Base-by-base conservation (phyloP, 805 yeast genomes). In the Ogataea nitratoaversa region DNA sequence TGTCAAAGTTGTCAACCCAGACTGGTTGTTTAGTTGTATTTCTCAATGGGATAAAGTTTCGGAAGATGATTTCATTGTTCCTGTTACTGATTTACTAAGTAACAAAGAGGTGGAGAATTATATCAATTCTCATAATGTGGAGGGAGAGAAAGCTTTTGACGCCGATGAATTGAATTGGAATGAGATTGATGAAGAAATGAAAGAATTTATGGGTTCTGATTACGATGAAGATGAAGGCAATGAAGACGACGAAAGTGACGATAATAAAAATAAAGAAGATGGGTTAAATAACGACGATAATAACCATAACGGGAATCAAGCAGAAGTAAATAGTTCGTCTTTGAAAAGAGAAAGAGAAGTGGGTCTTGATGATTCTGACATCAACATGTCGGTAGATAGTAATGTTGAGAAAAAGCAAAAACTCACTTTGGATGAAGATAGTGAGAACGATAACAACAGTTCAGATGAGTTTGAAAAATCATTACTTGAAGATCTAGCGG, bases 1-100 rank as follows among this genome's bases (percentile, higher is more conserved):
- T 17, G 82, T 83, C 27, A 79, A 82, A 50, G 74, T 91, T n/a
- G 95, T 91, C 16, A 82, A 81, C 53, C 90, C 95, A 2, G 93
- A 86, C 53, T 91, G 99, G 99, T 63, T 91, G 2, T 90, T 90
- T 65, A 80, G 83, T 28, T 85, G 96, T 60, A 68, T 91, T 49
- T 79, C 89, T 7, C 64, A 72, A 19, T 91, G 98, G 98, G 68
- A 69, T 40, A 74, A 72, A 34, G 81, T 80, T 0, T 78, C 80
- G 14, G 93, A 83, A 47, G 67, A 58, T 3, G 77, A 74, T 3
- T 90, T 70, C 55, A 58, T 69, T 30, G 66, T 89, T 16, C 63
- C 71, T 5, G 73, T 76, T n/a, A 70, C 68, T 5, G 70, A 71
- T 17, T 58, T 73, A 56, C 56, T 71, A 13, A 67, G 71, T 28